Percentiles rank a stretch among this genome's conserved stretches.
phyloP scores from a whole-genome alignment of 108 stramenopile genomes.

The Cylindrotheca closterium region DNA sequence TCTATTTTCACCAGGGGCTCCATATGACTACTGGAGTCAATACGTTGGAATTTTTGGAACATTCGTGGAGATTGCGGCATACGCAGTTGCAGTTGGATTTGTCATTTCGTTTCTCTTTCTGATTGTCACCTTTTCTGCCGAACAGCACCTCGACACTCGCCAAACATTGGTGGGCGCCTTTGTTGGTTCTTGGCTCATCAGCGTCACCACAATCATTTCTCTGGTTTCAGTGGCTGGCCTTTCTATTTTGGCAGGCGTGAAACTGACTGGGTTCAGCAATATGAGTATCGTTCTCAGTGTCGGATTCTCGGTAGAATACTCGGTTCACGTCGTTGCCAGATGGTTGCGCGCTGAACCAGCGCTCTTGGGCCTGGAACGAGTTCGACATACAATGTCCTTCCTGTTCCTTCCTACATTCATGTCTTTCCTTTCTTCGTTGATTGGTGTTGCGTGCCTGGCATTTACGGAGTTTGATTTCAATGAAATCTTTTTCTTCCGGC shows the following conservation, averaged over 20 bases:
- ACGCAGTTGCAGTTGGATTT: slow-evolving; percentile 32
- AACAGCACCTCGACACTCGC: not conserved
- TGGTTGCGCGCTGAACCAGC: slow-evolving; percentile 25
- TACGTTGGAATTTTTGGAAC: slow-evolving; percentile 33
- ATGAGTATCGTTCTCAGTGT: slow-evolving; percentile 45
- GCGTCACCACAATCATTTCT: slow-evolving; percentile 22
- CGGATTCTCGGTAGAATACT: slow-evolving; percentile 42
- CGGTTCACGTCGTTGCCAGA: slow-evolving; percentile 42
- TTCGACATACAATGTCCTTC: slow-evolving; percentile 42
- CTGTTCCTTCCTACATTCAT: slow-evolving; percentile 42
- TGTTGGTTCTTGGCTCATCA: slow-evolving; percentile 34
- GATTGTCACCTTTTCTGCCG: slow-evolving; percentile 10
- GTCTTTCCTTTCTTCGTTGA: slow-evolving; percentile 31
- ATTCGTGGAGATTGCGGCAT: slow-evolving; percentile 19
- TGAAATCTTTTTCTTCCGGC: slow-evolving; percentile 41
- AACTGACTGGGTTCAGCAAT: slow-evolving; percentile 37
- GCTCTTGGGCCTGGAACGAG: slow-evolving; percentile 28
- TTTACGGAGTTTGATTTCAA: slow-evolving; percentile 57
- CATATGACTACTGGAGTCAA: slow-evolving; percentile 50
- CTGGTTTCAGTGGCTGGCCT: slow-evolving; percentile 40
- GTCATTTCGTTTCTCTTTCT: slow-evolving; percentile 35
- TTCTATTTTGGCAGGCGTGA: slow-evolving; percentile 28
- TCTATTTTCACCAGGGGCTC: slow-evolving; percentile 33
- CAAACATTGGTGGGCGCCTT: slow-evolving; percentile 30
- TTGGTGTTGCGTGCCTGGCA: slow-evolving; percentile 44